Evolutionary conservation across 176 grass and related monocot genomes (phyloP).

Genomic region (Echinochloa phyllopogon): DNA sequence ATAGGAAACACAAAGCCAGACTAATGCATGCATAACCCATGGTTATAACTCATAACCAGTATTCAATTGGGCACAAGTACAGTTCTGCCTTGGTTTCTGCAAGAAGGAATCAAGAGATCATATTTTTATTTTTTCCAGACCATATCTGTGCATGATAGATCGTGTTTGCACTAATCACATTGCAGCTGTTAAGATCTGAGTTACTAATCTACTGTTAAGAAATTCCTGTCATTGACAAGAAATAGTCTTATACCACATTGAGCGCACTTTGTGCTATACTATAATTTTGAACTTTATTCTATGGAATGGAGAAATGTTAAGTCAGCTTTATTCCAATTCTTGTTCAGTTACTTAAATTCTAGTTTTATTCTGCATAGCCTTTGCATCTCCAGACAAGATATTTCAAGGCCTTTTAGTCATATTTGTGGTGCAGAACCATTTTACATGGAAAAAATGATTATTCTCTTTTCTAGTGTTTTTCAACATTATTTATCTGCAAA

Average conservation of each 20-base stretch:
- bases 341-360: not conserved
- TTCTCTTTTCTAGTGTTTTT: not conserved
- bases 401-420: constrained; percentile 27
- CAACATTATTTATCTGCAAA: not conserved
- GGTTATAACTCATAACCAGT: constrained; percentile 39
- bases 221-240: constrained; percentile 32
- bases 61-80: constrained; percentile 51
- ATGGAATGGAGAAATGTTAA: constrained; percentile 15
- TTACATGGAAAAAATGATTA: not conserved
- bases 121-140: constrained; percentile 20
- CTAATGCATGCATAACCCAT: constrained; percentile 46
- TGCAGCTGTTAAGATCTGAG: constrained; percentile 35
- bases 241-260: constrained; percentile 34
- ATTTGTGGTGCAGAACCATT: constrained; percentile 11
- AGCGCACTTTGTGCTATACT: not conserved
- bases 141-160: constrained; percentile 36
- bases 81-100: constrained; percentile 49
- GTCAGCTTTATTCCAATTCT: constrained; percentile 37
- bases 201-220: constrained; percentile 32
- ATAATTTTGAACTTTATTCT: constrained; percentile 46
- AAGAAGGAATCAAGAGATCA: constrained; percentile 50
- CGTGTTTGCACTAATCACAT: not conserved
- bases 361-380: constrained; percentile 38
- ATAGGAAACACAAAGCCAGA: constrained; percentile 34
- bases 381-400: constrained; percentile 47